Conservation (phyloP, 2,329 filamentous ascomycete species). For the Claviceps sp. region DNA sequence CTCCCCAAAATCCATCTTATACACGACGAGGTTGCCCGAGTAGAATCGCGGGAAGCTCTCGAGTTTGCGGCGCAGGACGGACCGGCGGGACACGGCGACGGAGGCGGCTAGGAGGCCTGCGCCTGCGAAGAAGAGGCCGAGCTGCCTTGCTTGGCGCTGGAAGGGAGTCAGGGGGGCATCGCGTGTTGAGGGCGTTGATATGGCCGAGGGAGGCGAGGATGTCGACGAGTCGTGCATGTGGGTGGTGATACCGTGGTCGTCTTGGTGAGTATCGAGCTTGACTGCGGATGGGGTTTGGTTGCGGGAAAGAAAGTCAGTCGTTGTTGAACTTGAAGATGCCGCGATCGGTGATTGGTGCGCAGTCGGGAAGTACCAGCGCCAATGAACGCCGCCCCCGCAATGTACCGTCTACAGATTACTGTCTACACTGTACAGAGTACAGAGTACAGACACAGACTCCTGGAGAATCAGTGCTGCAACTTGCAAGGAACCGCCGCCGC, state of each 20-base stretch:
- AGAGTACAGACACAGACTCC: too few species aligned
- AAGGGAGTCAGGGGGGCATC: conserved; percentile 27
- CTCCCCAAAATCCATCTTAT: conserved; percentile 16
- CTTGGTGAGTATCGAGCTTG: not conserved
- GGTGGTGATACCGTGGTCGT: not conserved
- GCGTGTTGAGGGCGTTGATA: conserved; percentile 3
- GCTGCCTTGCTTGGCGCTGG: conserved; percentile 37
- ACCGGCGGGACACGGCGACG: conserved; percentile 55
- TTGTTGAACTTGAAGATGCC: not conserved
- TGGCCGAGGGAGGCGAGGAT: conserved; percentile 8
- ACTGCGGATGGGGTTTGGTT: not conserved
- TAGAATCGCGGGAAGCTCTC: conserved; percentile 59
- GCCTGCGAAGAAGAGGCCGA: conserved; percentile 61
- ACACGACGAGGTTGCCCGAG: conserved; percentile 36
- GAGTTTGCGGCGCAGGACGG: conserved; percentile 49
- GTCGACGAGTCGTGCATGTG: conserved; percentile 2
- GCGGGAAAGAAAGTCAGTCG: not conserved
- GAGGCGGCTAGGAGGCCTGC: conserved; percentile 63
- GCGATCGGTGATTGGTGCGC: not conserved
- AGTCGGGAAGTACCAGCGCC: not conserved
- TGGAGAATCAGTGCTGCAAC: too few species aligned
- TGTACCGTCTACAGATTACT: too few species aligned
- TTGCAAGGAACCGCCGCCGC: too few species aligned
- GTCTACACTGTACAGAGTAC: too few species aligned
- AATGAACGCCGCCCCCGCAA: too few species aligned